Conservation (phyloP, 768 basidiomycete species). For the Russula sp. region DNA sequence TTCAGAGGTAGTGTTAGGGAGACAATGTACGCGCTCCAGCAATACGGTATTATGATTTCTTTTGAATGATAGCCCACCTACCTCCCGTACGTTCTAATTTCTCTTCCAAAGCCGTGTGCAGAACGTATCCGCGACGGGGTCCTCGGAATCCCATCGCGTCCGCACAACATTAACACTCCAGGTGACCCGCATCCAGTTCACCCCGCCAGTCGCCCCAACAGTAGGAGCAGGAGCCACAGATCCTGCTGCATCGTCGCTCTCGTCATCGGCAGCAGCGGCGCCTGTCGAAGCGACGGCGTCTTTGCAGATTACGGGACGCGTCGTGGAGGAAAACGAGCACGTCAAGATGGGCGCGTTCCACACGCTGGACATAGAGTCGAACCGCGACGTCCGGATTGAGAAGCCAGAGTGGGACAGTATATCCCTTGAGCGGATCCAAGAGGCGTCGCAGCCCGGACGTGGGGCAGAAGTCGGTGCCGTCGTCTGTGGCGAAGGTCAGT, state of each 20-base stretch:
- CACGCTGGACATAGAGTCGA: constrained; percentile 87
- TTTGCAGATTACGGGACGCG: constrained; percentile 81
- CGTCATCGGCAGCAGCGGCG: constrained; percentile 1
- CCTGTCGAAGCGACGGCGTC: constrained; percentile 40
- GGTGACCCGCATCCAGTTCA: constrained; percentile 76
- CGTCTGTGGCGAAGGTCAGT: constrained; percentile 82
- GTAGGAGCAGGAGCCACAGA: constrained; percentile 31
- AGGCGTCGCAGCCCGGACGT: constrained; percentile 85
- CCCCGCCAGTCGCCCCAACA: constrained; percentile 53
- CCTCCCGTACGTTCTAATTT: not conserved
- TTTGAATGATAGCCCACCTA: not conserved
- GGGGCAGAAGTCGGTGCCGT: constrained; percentile 96
- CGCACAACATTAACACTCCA: constrained; percentile 76
- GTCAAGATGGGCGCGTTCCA: constrained; percentile 92
- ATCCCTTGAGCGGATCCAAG: constrained; percentile 71
- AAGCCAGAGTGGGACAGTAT: constrained; percentile 95
- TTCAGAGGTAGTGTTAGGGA: constrained; percentile 35
- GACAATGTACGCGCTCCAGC: constrained; percentile 83
- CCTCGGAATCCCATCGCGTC: constrained; percentile 85
- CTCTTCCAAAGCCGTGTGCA: constrained; percentile 61
- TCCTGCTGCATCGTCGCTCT: constrained; percentile 11
- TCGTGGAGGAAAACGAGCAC: constrained; percentile 78
- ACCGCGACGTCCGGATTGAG: constrained; percentile 85
- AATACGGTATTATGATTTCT: constrained; percentile 50
- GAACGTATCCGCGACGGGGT: constrained; percentile 86